These are phyloP conservation scores for Eucalyptus decipiens DNA, from an alignment of 345 rosid species.

Conservation along the genomic window DNA sequence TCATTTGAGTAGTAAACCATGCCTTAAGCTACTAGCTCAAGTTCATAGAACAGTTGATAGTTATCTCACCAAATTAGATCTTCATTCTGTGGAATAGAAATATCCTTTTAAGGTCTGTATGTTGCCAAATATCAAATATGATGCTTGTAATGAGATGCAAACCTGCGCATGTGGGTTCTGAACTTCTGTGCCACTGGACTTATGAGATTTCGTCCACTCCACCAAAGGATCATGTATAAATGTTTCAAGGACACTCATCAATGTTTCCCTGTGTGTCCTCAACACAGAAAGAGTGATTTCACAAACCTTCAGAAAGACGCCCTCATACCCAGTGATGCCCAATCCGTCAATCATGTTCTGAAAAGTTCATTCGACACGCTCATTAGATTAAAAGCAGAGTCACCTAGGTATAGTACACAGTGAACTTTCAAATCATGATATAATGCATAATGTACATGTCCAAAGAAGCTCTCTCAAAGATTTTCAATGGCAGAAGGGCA, in stretches of 20 bases:
- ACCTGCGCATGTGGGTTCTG: conserved; percentile 99
- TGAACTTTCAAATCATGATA: background rate
- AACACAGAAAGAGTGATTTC: conserved; percentile 88
- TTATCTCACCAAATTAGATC: background rate
- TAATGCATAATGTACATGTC: background rate
- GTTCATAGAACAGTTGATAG: background rate
- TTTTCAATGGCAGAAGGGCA: background rate
- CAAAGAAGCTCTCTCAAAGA: background rate
- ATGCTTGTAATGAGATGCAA: background rate
- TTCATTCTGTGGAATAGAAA: background rate
- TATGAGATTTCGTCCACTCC: conserved; percentile 97
- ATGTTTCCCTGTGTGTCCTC: conserved; percentile 84
- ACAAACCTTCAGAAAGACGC: conserved; percentile 70
- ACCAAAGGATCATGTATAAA: conserved; percentile 99
- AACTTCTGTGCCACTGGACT: conserved; percentile 96
- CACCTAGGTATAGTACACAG: background rate
- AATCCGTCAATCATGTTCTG: conserved; percentile 98
- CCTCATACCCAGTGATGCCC: conserved; percentile 96
- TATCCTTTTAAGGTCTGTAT: background rate
- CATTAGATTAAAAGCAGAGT: background rate
- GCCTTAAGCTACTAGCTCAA: background rate
- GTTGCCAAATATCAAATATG: background rate
- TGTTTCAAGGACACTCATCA: conserved; percentile 96
- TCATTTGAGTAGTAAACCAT: background rate
- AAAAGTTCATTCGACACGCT: background rate